Evolutionary conservation across 192 early-diverging fungal species (phyloP), one percentile per base, ranked within the genome.

Genomic region (Umbelopsis sp.): DNA sequence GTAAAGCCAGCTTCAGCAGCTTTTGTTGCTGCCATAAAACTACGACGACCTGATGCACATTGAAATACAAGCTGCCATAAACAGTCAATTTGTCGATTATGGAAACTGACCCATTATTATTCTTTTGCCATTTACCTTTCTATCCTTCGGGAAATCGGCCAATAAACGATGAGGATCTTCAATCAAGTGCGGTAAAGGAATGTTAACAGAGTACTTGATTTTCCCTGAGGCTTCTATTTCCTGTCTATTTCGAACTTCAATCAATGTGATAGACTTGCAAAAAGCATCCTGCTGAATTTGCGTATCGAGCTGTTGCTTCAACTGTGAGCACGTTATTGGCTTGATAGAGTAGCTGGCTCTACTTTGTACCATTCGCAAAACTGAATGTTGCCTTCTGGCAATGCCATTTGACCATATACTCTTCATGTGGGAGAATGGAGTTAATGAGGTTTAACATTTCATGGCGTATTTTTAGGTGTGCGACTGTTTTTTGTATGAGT

Each of bases 1-100:
- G 67, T 47, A 36, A 74, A 78, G 11, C 72, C 77, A 41, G 70
- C 36, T 12, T 66, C 41, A 20, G 56, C 14, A 1, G 77, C 72
- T 25, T 67, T 38, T 7, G 45, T 53, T 9, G 68, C 69, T 24
- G 69, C 72, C 52, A 70, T 52, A 17, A 26, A 29, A 66, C 72
- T 74, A 44, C 76, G 69, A 17, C 72, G 72, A 20, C 72, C 77
- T 25, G 77, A 74, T 11, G 65, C 69, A 51, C 77, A 78, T 38
- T 78, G 71, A 25, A 78, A 74, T 20, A 78, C 65, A 20, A 70
- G 25, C 77, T 78, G 54, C 43, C 26, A 65, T 26, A 21, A 59
- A 34, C 36, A 22, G 16, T 59, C 6, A 69, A 71, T 62, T 29
- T 56, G 45, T 53, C 12, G 22, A 41, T 45, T 43, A 62, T 45